phyloP scores from a whole-genome alignment of 2,329 filamentous ascomycete species.

The Epichloe glyceriae region DNA sequence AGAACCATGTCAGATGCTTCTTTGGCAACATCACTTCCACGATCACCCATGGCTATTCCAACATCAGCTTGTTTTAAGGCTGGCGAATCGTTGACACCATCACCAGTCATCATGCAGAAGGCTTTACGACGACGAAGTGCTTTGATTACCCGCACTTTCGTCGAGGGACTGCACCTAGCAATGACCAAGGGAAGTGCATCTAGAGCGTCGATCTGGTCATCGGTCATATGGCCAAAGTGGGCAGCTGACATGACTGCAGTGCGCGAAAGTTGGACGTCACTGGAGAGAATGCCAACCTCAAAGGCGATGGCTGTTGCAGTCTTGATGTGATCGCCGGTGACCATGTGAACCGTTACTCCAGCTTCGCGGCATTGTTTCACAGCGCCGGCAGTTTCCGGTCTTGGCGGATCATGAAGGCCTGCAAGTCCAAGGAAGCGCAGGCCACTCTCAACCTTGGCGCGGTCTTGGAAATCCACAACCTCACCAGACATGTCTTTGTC shows the following conservation, averaged over 20 bases:
- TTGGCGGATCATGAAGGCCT: slow-evolving; percentile 60
- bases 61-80: slow-evolving; percentile 62
- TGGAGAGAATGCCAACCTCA: slow-evolving; percentile 47
- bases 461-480: slow-evolving; percentile 28
- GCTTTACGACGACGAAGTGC: slow-evolving; percentile 55
- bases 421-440: slow-evolving; percentile 57
- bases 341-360: slow-evolving; percentile 55
- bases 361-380: slow-evolving; percentile 46
- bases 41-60: slow-evolving; percentile 61
- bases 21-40: slow-evolving; percentile 61
- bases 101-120: slow-evolving; percentile 64
- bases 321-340: slow-evolving; percentile 56
- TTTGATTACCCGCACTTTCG: slow-evolving; percentile 65
- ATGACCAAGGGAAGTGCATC: slow-evolving; percentile 52
- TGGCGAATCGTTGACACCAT: slow-evolving; percentile 64
- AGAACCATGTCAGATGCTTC: slow-evolving; percentile 81
- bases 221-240: slow-evolving; percentile 48
- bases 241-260: slow-evolving; percentile 47
- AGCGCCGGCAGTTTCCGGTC: slow-evolving; percentile 49
- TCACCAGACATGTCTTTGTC: slow-evolving; percentile 29
- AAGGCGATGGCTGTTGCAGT: slow-evolving; percentile 53
- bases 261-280: slow-evolving; percentile 21
- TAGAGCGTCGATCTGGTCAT: slow-evolving; percentile 49
- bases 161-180: slow-evolving; percentile 55
- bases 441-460: slow-evolving; percentile 39